phyloP scores from a whole-genome alignment of 805 yeast genomes.

The Candida methanosorbosa region DNA sequence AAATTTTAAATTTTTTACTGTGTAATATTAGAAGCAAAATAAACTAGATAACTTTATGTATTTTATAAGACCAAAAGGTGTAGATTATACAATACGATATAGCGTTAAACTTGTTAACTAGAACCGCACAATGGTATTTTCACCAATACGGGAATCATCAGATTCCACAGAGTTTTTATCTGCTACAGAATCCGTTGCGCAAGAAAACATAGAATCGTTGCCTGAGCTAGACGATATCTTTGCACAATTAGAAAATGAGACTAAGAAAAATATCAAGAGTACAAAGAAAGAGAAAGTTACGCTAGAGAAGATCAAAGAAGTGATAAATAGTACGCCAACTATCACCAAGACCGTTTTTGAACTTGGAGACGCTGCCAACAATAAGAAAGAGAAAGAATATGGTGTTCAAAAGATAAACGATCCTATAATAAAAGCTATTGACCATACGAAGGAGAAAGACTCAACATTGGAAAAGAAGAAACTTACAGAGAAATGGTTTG shows the following conservation, averaged over 20 bases:
- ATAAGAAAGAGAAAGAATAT: neutral
- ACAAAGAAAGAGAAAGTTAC: neutral
- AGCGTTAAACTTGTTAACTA: neutral
- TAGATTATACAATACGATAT: neutral
- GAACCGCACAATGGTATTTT: neutral
- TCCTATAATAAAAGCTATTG: conserved; percentile 26
- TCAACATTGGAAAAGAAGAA: conserved; percentile 14
- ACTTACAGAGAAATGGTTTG: conserved; percentile 68
- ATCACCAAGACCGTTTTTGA: neutral
- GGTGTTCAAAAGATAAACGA: conserved; percentile 33
- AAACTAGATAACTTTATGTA: neutral
- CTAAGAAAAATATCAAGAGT: too few species aligned
- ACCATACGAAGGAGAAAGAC: conserved; percentile 6
- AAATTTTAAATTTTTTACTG: too few species aligned
- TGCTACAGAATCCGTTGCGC: too few species aligned
- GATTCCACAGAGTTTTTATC: too few species aligned
- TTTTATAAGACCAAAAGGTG: neutral
- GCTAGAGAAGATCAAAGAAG: neutral
- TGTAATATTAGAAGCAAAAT: neutral
- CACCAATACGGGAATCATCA: neutral
- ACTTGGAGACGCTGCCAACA: neutral
- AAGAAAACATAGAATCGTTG: neutral
- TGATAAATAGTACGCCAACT: neutral
- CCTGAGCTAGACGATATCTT: conserved; percentile 1
- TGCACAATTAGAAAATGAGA: neutral